Conservation (phyloP, 73 alveolate species). For the Symbiodinium natans region DNA sequence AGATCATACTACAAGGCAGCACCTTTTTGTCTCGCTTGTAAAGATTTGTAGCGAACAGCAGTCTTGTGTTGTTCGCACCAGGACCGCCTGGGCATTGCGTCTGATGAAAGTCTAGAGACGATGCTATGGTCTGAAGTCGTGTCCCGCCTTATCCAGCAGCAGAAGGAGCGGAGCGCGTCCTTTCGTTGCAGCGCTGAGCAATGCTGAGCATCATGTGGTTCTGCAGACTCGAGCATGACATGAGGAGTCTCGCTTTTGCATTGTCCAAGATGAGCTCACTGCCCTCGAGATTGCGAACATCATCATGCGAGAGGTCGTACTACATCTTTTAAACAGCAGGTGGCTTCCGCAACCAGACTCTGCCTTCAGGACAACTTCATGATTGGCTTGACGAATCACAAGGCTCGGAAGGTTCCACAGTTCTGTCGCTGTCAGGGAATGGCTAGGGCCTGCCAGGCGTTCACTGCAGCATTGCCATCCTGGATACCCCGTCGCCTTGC, state of each 20-base stretch:
- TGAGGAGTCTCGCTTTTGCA: slow-evolving; percentile 73
- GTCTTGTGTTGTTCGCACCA: no score
- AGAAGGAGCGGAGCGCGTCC: slow-evolving; percentile 11
- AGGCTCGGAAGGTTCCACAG: background rate
- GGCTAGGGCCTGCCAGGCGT: slow-evolving; percentile 1
- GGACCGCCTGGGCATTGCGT: slow-evolving; percentile 73
- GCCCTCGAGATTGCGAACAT: slow-evolving; percentile 82
- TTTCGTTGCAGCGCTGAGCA: background rate
- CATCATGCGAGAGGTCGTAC: slow-evolving; percentile 75
- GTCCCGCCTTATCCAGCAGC: slow-evolving; percentile 86
- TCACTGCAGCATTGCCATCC: slow-evolving; percentile 30
- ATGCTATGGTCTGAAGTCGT: slow-evolving; percentile 91
- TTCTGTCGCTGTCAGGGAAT: background rate
- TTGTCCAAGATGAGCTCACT: slow-evolving; percentile 82
- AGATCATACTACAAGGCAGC: slow-evolving; percentile 12
- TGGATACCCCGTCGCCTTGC: slow-evolving; percentile 78
- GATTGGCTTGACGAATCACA: slow-evolving; percentile 69
- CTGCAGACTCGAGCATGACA: background rate
- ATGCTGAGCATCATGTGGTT: no score
- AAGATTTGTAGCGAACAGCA: no score
- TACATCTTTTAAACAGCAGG: background rate
- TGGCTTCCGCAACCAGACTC: no score
- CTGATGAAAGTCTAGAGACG: slow-evolving; percentile 53
- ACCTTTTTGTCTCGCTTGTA: no score
- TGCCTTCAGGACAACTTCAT: slow-evolving; percentile 78